Conservation (phyloP, 2,329 filamentous ascomycete species). For the Cryphonectria nitschkei region DNA sequence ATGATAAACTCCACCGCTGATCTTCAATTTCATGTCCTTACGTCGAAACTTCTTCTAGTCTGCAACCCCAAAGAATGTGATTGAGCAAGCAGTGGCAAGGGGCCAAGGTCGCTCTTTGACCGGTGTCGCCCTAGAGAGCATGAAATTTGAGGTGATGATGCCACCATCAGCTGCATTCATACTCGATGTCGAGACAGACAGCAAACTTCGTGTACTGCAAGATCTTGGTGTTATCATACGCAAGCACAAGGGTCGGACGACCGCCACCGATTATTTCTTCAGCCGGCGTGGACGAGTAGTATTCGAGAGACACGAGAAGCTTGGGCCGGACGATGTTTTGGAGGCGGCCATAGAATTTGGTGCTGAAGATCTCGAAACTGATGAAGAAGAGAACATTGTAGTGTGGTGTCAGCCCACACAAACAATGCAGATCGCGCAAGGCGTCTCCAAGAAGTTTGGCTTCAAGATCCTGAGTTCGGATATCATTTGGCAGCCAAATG, state of each 20-base stretch:
- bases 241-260: slow-evolving; percentile 68
- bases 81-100: slow-evolving; percentile 84
- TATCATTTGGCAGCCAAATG: slow-evolving; percentile 83
- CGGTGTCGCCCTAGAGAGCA: slow-evolving; percentile 74
- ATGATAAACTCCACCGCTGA: neutral
- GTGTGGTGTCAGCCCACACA: slow-evolving; percentile 70
- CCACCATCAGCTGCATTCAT: slow-evolving; percentile 78
- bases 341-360: slow-evolving; percentile 84
- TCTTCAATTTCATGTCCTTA: neutral
- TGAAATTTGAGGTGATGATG: slow-evolving; percentile 81
- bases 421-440: slow-evolving; percentile 66
- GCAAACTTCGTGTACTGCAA: slow-evolving; percentile 71
- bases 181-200: slow-evolving; percentile 85
- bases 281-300: slow-evolving; percentile 75
- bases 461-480: slow-evolving; percentile 74
- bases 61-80: slow-evolving; percentile 80
- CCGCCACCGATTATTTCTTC: slow-evolving; percentile 84
- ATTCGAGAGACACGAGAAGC: slow-evolving; percentile 59
- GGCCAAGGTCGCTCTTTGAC: slow-evolving; percentile 81
- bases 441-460: slow-evolving; percentile 63
- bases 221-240: slow-evolving; percentile 76
- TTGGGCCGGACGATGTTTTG: slow-evolving; percentile 74
- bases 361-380: slow-evolving; percentile 71
- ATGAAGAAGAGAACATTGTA: slow-evolving; percentile 70
- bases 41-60: slow-evolving; percentile 34